Percentiles rank a stretch among this genome's conserved stretches.
Conservation (phyloP, 176 grass and related monocot genomes). For the Eragrostis curvula region DNA sequence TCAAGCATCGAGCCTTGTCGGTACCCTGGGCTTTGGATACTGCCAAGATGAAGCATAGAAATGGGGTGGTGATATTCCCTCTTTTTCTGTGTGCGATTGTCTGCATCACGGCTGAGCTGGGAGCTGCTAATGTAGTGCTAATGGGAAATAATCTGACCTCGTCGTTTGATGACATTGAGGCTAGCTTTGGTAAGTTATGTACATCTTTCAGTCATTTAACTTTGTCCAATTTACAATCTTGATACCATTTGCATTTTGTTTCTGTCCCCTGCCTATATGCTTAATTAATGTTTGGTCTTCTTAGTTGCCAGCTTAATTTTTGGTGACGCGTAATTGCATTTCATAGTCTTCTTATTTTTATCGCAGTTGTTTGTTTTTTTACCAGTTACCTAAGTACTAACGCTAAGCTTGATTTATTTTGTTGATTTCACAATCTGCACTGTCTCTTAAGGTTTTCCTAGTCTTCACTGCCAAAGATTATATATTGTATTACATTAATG, state of each 20-base stretch:
- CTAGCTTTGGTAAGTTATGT: slow-evolving; percentile 68
- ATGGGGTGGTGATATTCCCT: slow-evolving; percentile 20
- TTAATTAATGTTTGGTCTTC: slow-evolving; percentile 12
- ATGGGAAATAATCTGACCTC: slow-evolving; percentile 77
- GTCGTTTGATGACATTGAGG: slow-evolving; percentile 69
- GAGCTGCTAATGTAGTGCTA: slow-evolving; percentile 77
- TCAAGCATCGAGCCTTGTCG: slow-evolving; percentile 19
- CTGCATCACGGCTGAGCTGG: slow-evolving; percentile 55
- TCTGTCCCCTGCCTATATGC: neutral
- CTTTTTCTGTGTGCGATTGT: slow-evolving; percentile 41
- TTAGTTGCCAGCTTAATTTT: neutral
- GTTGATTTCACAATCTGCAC: neutral
- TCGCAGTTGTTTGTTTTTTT: neutral
- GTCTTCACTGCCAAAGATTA: neutral
- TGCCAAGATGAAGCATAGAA: slow-evolving; percentile 37
- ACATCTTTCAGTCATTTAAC: slow-evolving; percentile 11
- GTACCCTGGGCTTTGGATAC: neutral
- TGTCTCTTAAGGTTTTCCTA: neutral
- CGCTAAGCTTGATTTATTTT: neutral
- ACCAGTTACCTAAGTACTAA: neutral
- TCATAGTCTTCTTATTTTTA: neutral
- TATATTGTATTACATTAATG: slow-evolving; percentile 8
- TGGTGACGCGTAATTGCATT: neutral
- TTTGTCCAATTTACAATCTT: neutral
- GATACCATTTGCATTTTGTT: neutral